Conservation (phyloP, 73 alveolate species). For the Effrenium voratum region DNA sequence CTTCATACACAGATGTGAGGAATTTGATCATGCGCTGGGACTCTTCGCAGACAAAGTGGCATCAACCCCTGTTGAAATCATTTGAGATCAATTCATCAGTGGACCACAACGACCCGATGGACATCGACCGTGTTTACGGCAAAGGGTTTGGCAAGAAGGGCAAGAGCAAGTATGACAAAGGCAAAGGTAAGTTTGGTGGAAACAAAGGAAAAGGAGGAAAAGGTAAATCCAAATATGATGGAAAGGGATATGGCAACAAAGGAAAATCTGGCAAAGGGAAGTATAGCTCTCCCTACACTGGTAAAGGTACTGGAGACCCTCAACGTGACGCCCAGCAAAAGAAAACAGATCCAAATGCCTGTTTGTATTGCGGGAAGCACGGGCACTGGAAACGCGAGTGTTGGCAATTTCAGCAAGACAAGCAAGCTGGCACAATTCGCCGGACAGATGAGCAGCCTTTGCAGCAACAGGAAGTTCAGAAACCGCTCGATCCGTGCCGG, state of each 20-base stretch:
- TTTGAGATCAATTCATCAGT: neutral
- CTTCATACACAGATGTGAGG: neutral
- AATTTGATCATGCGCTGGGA: neutral
- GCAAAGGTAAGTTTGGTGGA: neutral
- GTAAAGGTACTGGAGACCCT: neutral
- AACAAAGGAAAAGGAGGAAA: neutral
- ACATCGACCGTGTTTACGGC: too few relatives aligned
- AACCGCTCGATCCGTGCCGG: too few relatives aligned
- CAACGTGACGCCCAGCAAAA: too few relatives aligned
- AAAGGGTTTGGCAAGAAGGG: neutral
- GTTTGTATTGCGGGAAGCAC: neutral
- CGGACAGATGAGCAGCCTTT: too few relatives aligned
- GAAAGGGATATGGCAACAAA: neutral
- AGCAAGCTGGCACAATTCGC: too few relatives aligned
- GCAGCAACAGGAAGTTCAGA: too few relatives aligned
- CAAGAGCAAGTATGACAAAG: neutral
- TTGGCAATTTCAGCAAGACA: neutral
- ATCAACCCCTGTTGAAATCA: neutral
- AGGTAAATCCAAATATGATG: neutral
- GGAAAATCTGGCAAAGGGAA: too few relatives aligned
- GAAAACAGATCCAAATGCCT: too few relatives aligned
- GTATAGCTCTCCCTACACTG: too few relatives aligned
- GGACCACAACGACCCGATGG: neutral
- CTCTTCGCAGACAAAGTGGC: neutral
- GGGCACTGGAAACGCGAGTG: slow-evolving; percentile 5